phyloP scores from a whole-genome alignment of 2,329 filamentous ascomycete species.

The Pseudogymnoascus sp. region DNA sequence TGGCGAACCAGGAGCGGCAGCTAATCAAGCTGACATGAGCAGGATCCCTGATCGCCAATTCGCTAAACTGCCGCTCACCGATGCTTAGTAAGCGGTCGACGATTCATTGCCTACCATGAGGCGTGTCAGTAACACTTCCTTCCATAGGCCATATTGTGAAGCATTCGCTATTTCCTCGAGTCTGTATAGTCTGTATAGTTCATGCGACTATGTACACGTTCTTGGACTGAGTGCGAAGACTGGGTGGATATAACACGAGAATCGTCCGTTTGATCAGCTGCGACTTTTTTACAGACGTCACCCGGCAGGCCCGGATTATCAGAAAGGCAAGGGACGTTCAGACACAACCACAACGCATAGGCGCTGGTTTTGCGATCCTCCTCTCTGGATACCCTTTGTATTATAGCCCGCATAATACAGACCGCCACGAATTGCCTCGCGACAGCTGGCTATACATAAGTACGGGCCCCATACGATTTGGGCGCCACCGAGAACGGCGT shows the following conservation, averaged over 20 bases:
- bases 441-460: not conserved
- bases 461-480: not conserved
- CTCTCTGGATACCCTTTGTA: not conserved
- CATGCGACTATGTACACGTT: constrained; percentile 14
- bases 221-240: not conserved
- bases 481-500: not conserved
- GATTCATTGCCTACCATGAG: not conserved
- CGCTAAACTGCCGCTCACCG: not conserved
- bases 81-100: not conserved
- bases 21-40: constrained; percentile 5
- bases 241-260: not conserved
- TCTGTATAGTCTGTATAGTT: not conserved
- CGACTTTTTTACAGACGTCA: not conserved
- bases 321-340: constrained; percentile 2
- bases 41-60: not conserved
- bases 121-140: not conserved
- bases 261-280: not conserved
- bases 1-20: not conserved
- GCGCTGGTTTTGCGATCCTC: not conserved
- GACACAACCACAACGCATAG: not conserved
- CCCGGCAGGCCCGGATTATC: constrained; percentile 6
- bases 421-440: not conserved
- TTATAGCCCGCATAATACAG: not conserved
- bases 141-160: not conserved
- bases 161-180: not conserved